Evolutionary conservation across 1,139 yeast genomes (phyloP), one percentile per base, ranked within the genome.

Genomic region (Kurtzmaniella quercitrusa): DNA sequence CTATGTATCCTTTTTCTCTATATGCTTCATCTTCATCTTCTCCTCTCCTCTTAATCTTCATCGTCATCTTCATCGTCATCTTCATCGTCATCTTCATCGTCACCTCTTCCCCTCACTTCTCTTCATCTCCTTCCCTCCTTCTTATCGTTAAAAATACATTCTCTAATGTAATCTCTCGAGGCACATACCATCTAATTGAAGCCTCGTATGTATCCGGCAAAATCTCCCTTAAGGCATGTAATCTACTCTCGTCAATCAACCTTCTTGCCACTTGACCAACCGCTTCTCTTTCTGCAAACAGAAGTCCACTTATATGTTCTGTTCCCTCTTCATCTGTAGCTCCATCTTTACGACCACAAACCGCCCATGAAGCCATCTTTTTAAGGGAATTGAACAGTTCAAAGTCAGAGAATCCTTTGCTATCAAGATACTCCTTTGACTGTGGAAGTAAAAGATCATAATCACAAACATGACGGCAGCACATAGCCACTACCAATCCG

Each of bases 381-480:
- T 76, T 75, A 43, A 89, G 60, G 10, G 74, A 71, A 5, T 59
- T 59, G 54, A 89, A 86, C n/a, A 79, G 73, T 2, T 56, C 57
- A 3, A 43, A 55, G 9, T 61, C 58, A 3, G 48, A 50, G 62
- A 71, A 48, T 25, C 66, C 77, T n/a, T 54, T 48, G 2, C 46
- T 34, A 9, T 58, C 53, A 36, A 82, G 68, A 46, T 57, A 80
- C 4, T 53, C 52, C 39, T 66, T 60, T 48, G 86, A 72, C 59
- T 78, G 65, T 44, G 78, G 69, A 54, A 83, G 57, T 38, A 85
- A 55, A 60, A 76, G 77, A 9, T 68, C 64, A 43, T 74, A 73
- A 21, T 69, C 60, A 56, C 97, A 90, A n/a, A 83, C 82, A 57
- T 90, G 97, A 47, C 97, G 73, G 61, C 97, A 90, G 57, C 97